Evolutionary conservation across 495 filamentous ascomycete genomes (phyloP), one percentile per base, ranked within the genome.

Genomic region (Aspergillus coremiiformis): DNA sequence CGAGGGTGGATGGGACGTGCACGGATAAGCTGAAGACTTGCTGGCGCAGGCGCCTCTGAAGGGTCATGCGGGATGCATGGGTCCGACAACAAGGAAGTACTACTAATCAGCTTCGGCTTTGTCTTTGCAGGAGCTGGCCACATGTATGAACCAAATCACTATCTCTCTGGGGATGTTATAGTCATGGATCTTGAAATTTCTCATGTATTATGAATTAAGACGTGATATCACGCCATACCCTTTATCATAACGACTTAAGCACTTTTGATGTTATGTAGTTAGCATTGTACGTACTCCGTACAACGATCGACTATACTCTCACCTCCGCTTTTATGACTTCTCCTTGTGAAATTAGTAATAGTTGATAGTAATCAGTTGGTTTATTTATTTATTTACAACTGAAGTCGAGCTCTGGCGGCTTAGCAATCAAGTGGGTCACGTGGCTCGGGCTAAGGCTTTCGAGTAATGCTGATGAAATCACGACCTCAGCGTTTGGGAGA

Each of bases 11-110:
- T 21, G 37, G 37, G 37, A 17, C 20, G n/a, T 41, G 37, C 37
- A 41, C 37, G 8, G 37, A 41, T 27, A 32, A 44, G 26, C 30
- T 37, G 37, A 45, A 48, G 43, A 51, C 42, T 23, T 29, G 15
- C 43, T 52, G 54, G 54, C 53, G 53, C 53, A 47, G 53, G 53
- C 53, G 53, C 47, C 53, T 51, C 21, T 14, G 7, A 46, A 48
- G 15, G 11, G 27, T 12, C 20, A 30, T 46, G 29, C 23, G 23
- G 44, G 19, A 32, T 42, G 14, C 21, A 42, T 55, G 2, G 24
- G 24, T 27, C 24, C 24, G 4, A 27, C 24, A n/a, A n/a, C n/a
- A n/a, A n/a, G n/a, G n/a, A n/a, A n/a, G n/a, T n/a, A n/a, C n/a
- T n/a, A n/a, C n/a, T 45, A 27, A 35, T 51, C 33, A 35, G 53